Evolutionary conservation across 2,329 filamentous ascomycete genomes (phyloP).

Genomic region (Hypoxylon sp.): DNA sequence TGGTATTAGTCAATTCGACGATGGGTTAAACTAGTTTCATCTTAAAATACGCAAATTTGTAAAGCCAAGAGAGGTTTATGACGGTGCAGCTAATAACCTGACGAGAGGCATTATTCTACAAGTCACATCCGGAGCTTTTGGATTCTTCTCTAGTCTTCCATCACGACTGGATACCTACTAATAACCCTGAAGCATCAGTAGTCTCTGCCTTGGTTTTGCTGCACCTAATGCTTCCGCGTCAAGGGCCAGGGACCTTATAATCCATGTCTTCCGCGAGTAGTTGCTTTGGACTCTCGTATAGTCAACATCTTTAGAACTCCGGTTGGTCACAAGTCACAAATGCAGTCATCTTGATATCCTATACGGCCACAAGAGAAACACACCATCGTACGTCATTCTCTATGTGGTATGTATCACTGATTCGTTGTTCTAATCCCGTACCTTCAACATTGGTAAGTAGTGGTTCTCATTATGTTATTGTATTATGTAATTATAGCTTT

Average conservation of each 20-base stretch:
- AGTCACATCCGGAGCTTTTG: not conserved
- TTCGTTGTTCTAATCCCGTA: not conserved
- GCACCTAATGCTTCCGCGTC: too few relatives aligned
- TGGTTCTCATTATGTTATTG: not conserved
- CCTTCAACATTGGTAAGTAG: not conserved
- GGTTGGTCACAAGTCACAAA: not conserved
- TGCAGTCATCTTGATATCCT: slow-evolving; percentile 2
- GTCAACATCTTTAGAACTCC: not conserved
- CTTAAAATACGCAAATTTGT: not conserved
- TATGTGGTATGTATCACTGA: not conserved
- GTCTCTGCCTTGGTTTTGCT: not conserved
- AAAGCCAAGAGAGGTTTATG: not conserved
- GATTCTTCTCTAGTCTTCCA: not conserved
- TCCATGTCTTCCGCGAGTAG: not conserved
- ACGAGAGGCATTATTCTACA: not conserved
- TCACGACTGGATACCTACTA: not conserved
- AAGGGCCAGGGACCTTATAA: not conserved
- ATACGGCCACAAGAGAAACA: not conserved
- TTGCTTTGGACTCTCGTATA: not conserved
- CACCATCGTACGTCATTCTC: not conserved
- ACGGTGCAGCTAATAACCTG: not conserved
- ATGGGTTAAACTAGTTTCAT: not conserved
- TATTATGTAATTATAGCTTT: slow-evolving; percentile 4
- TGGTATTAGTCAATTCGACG: not conserved
- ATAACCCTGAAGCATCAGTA: not conserved